Base-by-base conservation (phyloP, 331 rosid species). In the Dryas integrifolia region DNA sequence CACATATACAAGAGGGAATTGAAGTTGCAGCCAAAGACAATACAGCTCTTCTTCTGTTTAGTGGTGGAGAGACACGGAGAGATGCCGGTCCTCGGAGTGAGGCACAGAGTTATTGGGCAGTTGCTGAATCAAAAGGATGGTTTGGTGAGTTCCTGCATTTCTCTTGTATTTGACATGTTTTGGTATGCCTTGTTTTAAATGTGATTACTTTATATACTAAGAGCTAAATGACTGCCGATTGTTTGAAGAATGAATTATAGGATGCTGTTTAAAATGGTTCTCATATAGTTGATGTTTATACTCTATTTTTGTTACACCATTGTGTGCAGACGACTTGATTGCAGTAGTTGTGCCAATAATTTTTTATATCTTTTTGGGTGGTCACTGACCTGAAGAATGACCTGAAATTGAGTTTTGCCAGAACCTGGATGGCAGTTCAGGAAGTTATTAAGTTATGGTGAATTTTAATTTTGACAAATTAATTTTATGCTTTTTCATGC, bases 81-180 rank as follows among this genome's bases (percentile, higher is more conserved):
- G 89, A 81, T 16, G 98, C 98, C 0, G 97, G 98, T 10, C 98
- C 98, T 46, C 85, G 96, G 35, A 91, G 98, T 51, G 97, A 94
- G 81, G 98, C 97, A 0, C 98, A 94, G 87, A 94, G 98, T 82
- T 94, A 89, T 80, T 94, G 97, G 96, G 95, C 92, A 55, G 96
- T 91, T 51, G 95, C 97, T 5, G 96, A 91, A 77, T 81, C 82
- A 5, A 86, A 85, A 80, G 82, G 81, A 83, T 94, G 98, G 98
- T 91, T 91, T 80, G 96, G 98, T 91, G 80, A 82, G 95, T 84
- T 63, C 52, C 67, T 76, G 21, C 26, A 55, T 78, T 73, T 78
- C 43, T 73, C 39, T 13, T 53, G 7, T 63, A 39, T 76, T 39
- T 11, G 35, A 16, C 61, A 3, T 50, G 8, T 41, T 59, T 76